Percentiles rank a stretch among this genome's conserved stretches.
Conservation (phyloP, 768 basidiomycete genomes). For the Mycena vitilis region DNA sequence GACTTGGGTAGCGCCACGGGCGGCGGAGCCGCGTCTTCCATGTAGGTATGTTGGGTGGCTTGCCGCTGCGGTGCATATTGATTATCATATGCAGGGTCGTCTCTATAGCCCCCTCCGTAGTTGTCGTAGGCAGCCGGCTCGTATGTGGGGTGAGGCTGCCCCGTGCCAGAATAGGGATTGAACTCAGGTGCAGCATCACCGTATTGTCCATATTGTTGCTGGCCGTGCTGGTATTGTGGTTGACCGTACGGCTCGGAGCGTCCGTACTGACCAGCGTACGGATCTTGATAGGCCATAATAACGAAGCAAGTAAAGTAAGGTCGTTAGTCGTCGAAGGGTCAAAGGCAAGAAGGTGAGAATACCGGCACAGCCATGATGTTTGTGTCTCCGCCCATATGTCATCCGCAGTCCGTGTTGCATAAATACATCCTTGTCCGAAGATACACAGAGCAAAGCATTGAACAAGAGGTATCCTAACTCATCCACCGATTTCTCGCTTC, state of each 20-base stretch:
- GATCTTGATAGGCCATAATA: slow-evolving; percentile 68
- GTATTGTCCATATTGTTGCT: slow-evolving; percentile 41
- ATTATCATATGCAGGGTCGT: slow-evolving; percentile 45
- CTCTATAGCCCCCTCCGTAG: slow-evolving; percentile 51
- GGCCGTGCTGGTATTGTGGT: slow-evolving; percentile 35
- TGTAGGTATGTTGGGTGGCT: slow-evolving; percentile 22
- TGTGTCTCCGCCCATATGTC: neutral
- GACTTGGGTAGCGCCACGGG: slow-evolving; percentile 26
- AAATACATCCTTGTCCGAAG: slow-evolving; percentile 5
- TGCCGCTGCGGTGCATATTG: slow-evolving; percentile 25
- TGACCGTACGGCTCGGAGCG: slow-evolving; percentile 22
- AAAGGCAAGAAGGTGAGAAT: neutral
- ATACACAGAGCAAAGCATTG: slow-evolving; percentile 18
- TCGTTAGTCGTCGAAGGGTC: slow-evolving; percentile 17
- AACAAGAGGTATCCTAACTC: slow-evolving; percentile 1
- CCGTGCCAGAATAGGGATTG: slow-evolving; percentile 57
- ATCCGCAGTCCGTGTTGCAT: neutral
- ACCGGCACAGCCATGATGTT: slow-evolving; percentile 7
- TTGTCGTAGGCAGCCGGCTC: slow-evolving; percentile 56
- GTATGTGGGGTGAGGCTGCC: slow-evolving; percentile 63
- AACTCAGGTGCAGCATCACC: slow-evolving; percentile 48
- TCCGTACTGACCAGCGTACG: slow-evolving; percentile 54
- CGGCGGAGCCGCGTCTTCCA: slow-evolving; percentile 24
- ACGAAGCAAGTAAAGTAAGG: slow-evolving; percentile 26
- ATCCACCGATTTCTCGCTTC: neutral